A percentile compares a stretch with the other conserved stretches of the same genome.
Conservation (phyloP, 257 asterid genomes). For the Prunella vulgaris region DNA sequence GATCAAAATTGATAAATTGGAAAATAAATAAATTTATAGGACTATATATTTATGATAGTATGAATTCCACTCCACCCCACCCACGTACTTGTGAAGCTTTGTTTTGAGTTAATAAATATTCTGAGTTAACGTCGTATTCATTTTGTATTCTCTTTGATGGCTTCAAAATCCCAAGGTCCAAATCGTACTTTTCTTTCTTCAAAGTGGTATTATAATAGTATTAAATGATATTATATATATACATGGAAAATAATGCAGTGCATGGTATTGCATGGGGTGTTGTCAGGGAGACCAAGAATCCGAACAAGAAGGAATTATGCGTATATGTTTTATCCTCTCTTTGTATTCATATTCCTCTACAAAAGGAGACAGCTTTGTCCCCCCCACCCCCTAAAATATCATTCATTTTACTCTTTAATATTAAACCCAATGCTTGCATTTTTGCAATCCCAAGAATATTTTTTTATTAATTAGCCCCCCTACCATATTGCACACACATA, state of each 20-base stretch:
- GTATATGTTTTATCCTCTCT: conserved; percentile 34
- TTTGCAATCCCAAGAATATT: conserved; percentile 33
- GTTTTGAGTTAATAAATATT: conserved; percentile 11
- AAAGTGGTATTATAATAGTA: neutral
- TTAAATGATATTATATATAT: neutral
- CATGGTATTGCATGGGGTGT: conserved; percentile 24
- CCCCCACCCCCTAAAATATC: conserved; percentile 19
- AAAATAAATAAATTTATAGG: too few species aligned
- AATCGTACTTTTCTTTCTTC: neutral
- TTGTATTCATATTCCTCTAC: conserved; percentile 49
- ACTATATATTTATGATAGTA: too few species aligned
- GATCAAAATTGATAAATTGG: too few species aligned
- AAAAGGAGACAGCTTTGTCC: conserved; percentile 56
- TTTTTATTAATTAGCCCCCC: neutral
- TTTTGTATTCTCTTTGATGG: conserved; percentile 16
- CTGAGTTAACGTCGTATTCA: conserved; percentile 10
- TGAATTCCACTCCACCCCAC: neutral
- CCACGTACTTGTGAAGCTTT: too few species aligned
- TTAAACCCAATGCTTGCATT: conserved; percentile 1
- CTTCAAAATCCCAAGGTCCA: conserved; percentile 39
- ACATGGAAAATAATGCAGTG: conserved; percentile 20
- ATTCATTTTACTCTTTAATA: neutral
- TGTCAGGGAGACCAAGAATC: conserved; percentile 37
- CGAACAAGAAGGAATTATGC: conserved; percentile 37
- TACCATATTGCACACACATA: neutral